Percentiles rank a stretch among this genome's conserved stretches.
Evolutionary conservation across 495 filamentous ascomycete genomes (phyloP).

Genomic region (Hypomontagnella submonticulosa): DNA sequence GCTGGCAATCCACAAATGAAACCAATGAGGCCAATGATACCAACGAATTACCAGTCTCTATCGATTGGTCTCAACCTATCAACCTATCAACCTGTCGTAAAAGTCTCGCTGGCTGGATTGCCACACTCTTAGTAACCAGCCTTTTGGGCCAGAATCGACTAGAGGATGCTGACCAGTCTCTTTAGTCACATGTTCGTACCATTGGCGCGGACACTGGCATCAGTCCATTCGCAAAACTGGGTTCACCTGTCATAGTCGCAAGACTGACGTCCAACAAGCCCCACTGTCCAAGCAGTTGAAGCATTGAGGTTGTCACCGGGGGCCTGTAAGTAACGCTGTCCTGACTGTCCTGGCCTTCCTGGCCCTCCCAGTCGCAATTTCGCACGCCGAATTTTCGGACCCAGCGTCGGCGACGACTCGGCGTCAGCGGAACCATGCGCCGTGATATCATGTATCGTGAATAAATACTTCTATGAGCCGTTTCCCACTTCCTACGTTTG

Average conservation of each 20-base stretch:
- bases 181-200: slow-evolving; percentile 44
- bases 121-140: slow-evolving; percentile 38
- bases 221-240: slow-evolving; percentile 42
- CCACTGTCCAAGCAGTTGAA: slow-evolving; percentile 27
- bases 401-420: slow-evolving; percentile 32
- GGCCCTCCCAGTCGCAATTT: slow-evolving; percentile 2
- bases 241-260: slow-evolving; percentile 42
- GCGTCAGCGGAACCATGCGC: slow-evolving; percentile 28
- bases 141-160: slow-evolving; percentile 33
- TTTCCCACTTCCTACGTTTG: slow-evolving; percentile 29
- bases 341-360: slow-evolving; percentile 9
- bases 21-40: slow-evolving; percentile 11
- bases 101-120: slow-evolving; percentile 28
- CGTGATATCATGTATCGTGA: slow-evolving; percentile 36
- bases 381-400: slow-evolving; percentile 26
- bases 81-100: background rate
- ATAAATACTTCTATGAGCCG: slow-evolving; percentile 40
- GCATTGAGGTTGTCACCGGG: slow-evolving; percentile 18
- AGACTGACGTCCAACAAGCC: slow-evolving; percentile 38
- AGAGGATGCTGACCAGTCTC: slow-evolving; percentile 42
- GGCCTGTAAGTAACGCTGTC: slow-evolving; percentile 28
- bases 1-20: slow-evolving; percentile 23
- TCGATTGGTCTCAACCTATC: background rate
- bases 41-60: slow-evolving; percentile 17
- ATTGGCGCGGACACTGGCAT: slow-evolving; percentile 38